phyloP scores from a whole-genome alignment of 75 land plant genomes.

The Pinus tabuliformis region DNA sequence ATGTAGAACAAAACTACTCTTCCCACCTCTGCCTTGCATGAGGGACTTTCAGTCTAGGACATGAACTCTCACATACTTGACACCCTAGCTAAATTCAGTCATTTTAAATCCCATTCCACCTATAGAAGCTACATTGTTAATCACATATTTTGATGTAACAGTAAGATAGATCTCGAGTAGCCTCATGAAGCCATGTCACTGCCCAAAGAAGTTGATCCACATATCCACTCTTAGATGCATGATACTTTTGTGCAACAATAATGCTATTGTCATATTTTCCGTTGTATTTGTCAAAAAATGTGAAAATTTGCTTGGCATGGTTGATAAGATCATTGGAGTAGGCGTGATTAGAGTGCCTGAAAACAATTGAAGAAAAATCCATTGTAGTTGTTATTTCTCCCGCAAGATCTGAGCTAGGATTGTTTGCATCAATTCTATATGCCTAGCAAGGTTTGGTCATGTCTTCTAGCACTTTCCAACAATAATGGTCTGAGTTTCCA shows the following conservation, averaged over 20 bases:
- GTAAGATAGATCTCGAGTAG: conserved; percentile 44
- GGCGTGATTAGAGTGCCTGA: conserved; percentile 26
- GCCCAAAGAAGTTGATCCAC: conserved; percentile 76
- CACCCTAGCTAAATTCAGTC: conserved; percentile 72
- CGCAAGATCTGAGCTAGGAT: conserved; percentile 63
- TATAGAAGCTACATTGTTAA: conserved; percentile 36
- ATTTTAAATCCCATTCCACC: conserved; percentile 63
- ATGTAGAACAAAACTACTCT: conserved; percentile 17
- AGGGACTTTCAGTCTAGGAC: conserved; percentile 54
- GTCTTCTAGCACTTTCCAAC: conserved; percentile 73
- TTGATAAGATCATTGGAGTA: conserved; percentile 38
- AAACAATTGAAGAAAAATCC: conserved; percentile 57
- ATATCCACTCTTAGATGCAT: conserved; percentile 35
- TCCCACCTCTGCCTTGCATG: conserved; percentile 39
- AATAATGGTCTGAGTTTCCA: conserved; percentile 47
- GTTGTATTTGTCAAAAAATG: conserved; percentile 39
- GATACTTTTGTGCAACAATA: conserved; percentile 20
- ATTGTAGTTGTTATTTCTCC: conserved; percentile 72
- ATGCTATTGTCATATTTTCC: conserved; percentile 46
- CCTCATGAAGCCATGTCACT: conserved; percentile 66
- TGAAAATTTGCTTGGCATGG: conserved; percentile 51
- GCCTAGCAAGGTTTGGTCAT: conserved; percentile 55
- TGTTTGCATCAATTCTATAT: conserved; percentile 34
- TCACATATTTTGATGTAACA: conserved; percentile 50
- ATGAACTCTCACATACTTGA: conserved; percentile 66